A percentile compares a stretch with the other conserved stretches of the same genome.
These are phyloP conservation scores for Zizania palustris DNA, from an alignment of 202 grass and related monocot genomes.

Conservation along the genomic window DNA sequence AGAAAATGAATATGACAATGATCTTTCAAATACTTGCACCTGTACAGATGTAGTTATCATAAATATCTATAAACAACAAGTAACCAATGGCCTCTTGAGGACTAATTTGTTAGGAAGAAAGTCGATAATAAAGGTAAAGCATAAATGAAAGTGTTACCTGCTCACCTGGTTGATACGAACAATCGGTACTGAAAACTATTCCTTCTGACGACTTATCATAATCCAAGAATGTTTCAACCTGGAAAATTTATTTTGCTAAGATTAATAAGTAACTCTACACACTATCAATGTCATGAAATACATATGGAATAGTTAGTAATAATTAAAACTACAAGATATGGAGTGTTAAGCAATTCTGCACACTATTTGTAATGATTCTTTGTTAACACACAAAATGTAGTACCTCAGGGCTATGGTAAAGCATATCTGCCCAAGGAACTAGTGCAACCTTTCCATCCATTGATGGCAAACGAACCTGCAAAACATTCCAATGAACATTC, in stretches of 20 bases:
- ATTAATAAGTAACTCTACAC: slow-evolving; percentile 6
- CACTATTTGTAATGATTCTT: slow-evolving; percentile 5
- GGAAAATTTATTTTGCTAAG: slow-evolving; percentile 39
- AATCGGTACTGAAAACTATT: slow-evolving; percentile 92
- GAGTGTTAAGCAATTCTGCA: slow-evolving; percentile 21
- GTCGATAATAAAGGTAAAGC: slow-evolving; percentile 3
- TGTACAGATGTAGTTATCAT: background rate
- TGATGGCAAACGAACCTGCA: slow-evolving; percentile 93
- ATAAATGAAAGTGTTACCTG: slow-evolving; percentile 70
- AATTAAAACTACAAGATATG: background rate
- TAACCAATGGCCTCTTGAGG: background rate
- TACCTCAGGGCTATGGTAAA: slow-evolving; percentile 96
- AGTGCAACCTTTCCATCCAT: slow-evolving; percentile 91
- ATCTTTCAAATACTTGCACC: slow-evolving; percentile 4
- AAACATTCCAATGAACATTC: slow-evolving; percentile 11
- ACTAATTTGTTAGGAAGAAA: background rate
- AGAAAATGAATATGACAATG: slow-evolving; percentile 7
- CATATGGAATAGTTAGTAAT: background rate
- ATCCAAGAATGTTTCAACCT: slow-evolving; percentile 98
- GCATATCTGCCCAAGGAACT: slow-evolving; percentile 99
- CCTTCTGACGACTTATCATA: slow-evolving; percentile 85
- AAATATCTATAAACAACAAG: background rate
- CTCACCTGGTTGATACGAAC: slow-evolving; percentile 96
- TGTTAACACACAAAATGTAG: slow-evolving; percentile 24
- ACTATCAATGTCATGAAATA: slow-evolving; percentile 24